Conservation (phyloP, 148 eudicot species). For the Linanthus parryae region DNA sequence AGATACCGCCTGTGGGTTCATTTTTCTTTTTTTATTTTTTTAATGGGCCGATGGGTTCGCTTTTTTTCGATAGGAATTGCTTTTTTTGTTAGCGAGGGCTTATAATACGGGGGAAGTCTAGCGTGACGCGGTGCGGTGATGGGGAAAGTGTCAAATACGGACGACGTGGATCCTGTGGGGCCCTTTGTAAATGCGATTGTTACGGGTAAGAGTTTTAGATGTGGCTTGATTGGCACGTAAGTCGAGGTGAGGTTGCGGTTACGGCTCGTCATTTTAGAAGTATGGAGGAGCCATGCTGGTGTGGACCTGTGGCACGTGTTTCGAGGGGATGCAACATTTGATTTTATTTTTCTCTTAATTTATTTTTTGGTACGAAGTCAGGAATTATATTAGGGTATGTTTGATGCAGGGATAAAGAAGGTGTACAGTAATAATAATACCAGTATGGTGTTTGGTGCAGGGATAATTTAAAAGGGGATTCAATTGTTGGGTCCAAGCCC, state of each 20-base stretch:
- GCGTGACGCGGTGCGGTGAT: constrained; percentile 3
- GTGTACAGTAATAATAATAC: too few relatives aligned
- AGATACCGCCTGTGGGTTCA: constrained; percentile 7
- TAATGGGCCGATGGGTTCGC: background rate
- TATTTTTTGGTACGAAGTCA: too few relatives aligned
- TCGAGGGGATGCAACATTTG: too few relatives aligned
- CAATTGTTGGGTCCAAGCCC: too few relatives aligned
- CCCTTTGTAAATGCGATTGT: background rate
- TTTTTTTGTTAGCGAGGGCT: background rate
- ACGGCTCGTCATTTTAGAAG: background rate
- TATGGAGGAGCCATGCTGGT: background rate
- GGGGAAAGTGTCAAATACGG: background rate
- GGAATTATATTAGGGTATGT: too few relatives aligned
- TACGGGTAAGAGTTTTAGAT: background rate
- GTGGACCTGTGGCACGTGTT: background rate
- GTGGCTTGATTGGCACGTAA: background rate
- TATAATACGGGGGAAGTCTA: background rate
- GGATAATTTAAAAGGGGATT: too few relatives aligned
- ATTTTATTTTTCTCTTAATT: too few relatives aligned
- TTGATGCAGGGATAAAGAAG: too few relatives aligned
- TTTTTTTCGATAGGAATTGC: background rate
- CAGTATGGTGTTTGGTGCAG: too few relatives aligned
- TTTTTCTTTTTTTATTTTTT: constrained; percentile 6
- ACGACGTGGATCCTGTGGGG: background rate
- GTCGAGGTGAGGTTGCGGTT: background rate